These are phyloP conservation scores for Parasitella parasitica DNA, from an alignment of 371 early-diverging fungal species.

Conservation along the genomic window DNA sequence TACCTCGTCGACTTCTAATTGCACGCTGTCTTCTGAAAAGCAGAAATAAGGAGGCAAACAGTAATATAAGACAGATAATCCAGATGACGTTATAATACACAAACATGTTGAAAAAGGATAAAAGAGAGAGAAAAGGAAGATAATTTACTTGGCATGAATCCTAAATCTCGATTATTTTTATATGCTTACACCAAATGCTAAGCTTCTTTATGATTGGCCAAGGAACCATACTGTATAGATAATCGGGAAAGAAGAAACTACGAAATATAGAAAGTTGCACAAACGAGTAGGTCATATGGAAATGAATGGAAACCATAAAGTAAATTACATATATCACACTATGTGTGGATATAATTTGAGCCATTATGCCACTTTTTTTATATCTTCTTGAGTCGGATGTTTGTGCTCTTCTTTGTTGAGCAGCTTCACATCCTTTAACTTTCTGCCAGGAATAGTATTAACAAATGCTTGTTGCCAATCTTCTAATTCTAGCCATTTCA, in stretches of 20 bases:
- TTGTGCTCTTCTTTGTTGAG: neutral
- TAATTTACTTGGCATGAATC: neutral
- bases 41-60: conserved; percentile 8
- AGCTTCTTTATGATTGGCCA: neutral
- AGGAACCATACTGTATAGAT: neutral
- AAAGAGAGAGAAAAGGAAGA: neutral
- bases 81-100: conserved; percentile 16
- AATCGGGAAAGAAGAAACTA: neutral
- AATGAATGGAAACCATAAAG: too few relatives aligned
- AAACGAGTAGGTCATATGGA: neutral
- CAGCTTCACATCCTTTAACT: conserved; percentile 31
- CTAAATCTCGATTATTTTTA: neutral
- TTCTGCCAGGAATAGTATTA: conserved; percentile 79
- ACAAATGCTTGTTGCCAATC: conserved; percentile 77
- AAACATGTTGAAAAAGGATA: conserved; percentile 9
- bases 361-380: neutral
- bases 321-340: too few relatives aligned
- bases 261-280: neutral
- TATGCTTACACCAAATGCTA: neutral
- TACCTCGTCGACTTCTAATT: neutral
- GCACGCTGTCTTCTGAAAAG: conserved; percentile 3
- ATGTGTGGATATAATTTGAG: neutral
- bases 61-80: conserved; percentile 16
- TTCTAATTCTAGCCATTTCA: conserved; percentile 53
- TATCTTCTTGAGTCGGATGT: neutral